These are phyloP conservation scores for Clonostachys chloroleuca DNA, from an alignment of 2,329 filamentous ascomycete genomes.

Conservation along the genomic window DNA sequence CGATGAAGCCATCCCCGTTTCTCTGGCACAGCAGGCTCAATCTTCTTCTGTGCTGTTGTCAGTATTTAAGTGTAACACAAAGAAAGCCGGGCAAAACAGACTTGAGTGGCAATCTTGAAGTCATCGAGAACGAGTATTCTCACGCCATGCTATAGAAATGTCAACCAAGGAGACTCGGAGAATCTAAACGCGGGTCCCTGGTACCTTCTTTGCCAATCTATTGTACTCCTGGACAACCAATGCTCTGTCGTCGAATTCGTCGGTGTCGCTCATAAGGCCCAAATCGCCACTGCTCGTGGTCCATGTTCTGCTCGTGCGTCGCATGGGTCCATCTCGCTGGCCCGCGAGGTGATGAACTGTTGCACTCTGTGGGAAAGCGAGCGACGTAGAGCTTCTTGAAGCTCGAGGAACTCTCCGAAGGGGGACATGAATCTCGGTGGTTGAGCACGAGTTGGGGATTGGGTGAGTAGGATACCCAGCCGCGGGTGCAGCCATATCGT, in stretches of 20 bases:
- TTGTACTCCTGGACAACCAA: constrained; percentile 56
- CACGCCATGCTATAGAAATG: constrained; percentile 43
- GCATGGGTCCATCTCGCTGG: constrained; percentile 7
- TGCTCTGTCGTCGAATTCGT: constrained; percentile 41
- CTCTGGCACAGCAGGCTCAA: constrained; percentile 10
- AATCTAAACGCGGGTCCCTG: not conserved
- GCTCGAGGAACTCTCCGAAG: constrained; percentile 8
- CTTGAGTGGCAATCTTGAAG: constrained; percentile 21
- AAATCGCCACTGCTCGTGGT: constrained; percentile 48
- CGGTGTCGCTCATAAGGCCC: constrained; percentile 39
- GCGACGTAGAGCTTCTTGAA: constrained; percentile 17
- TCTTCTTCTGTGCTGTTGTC: constrained; percentile 8
- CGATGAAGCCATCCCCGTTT: constrained; percentile 31
- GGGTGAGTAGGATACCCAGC: no score
- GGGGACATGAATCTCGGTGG: constrained; percentile 5
- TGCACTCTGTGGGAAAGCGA: constrained; percentile 15
- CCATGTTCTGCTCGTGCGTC: constrained; percentile 50
- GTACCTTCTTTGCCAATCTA: constrained; percentile 51
- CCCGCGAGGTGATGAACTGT: constrained; percentile 14
- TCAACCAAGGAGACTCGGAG: no score
- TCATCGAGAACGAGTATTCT: constrained; percentile 29
- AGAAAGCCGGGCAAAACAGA: constrained; percentile 6
- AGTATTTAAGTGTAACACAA: not conserved
- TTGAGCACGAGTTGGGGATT: constrained; percentile 3
- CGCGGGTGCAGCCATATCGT: no score